phyloP scores from a whole-genome alignment of 768 basidiomycete genomes.

The Chalciporus sphaerocephalus region DNA sequence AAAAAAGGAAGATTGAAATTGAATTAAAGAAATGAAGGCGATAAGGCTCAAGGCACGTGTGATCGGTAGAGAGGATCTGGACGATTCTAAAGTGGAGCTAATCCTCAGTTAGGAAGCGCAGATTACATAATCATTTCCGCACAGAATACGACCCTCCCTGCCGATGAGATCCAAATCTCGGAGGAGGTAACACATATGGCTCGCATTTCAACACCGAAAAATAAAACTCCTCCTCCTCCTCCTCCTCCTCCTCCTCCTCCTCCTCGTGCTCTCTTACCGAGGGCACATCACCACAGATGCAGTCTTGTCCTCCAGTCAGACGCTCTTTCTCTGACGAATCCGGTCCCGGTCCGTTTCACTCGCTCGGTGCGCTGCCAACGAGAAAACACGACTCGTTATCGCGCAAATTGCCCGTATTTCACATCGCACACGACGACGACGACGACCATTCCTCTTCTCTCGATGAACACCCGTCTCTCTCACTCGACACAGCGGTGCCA shows the following conservation, averaged over 20 bases:
- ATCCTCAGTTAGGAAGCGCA: slow-evolving; percentile 4
- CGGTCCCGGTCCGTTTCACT: slow-evolving; percentile 46
- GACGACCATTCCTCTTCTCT: slow-evolving; percentile 16
- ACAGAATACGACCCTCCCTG: background rate
- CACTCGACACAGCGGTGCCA: slow-evolving; percentile 27
- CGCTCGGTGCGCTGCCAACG: slow-evolving; percentile 45
- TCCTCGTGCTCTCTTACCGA: background rate
- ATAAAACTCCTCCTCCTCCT: background rate
- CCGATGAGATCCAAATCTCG: slow-evolving; percentile 24
- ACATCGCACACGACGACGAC: slow-evolving; percentile 23
- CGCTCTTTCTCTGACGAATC: slow-evolving; percentile 38
- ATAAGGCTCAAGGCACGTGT: slow-evolving; percentile 21
- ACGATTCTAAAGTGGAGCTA: slow-evolving; percentile 17
- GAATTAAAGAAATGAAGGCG: background rate
- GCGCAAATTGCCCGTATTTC: slow-evolving; percentile 16
- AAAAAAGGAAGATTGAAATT: background rate
- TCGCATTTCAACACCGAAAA: slow-evolving; percentile 13
- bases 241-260: background rate
- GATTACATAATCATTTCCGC: background rate
- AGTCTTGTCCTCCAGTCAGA: slow-evolving; percentile 3
- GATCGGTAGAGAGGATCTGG: slow-evolving; percentile 21
- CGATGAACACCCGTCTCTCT: slow-evolving; percentile 18
- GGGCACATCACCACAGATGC: slow-evolving; percentile 12
- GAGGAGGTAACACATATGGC: slow-evolving; percentile 1
- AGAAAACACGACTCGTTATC: slow-evolving; percentile 23